Evolutionary conservation across 495 filamentous ascomycete genomes (phyloP).

Genomic region (Thermochaetoides thermophila): DNA sequence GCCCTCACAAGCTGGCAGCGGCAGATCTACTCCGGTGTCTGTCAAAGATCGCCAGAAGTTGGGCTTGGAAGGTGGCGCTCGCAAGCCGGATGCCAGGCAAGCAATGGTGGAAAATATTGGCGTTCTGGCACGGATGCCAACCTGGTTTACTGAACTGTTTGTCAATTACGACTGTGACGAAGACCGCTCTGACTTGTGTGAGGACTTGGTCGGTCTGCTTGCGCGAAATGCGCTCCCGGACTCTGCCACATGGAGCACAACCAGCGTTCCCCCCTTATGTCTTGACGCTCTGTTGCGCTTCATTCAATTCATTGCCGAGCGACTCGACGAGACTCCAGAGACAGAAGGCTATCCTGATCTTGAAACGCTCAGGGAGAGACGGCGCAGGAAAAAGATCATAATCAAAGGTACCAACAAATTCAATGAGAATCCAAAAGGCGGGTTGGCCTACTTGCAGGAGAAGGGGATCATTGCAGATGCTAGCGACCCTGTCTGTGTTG

Average conservation of each 20-base stretch:
- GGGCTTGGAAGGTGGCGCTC: conserved; percentile 79
- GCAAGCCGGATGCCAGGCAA: conserved; percentile 87
- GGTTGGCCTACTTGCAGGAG: conserved; percentile 69
- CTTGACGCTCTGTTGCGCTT: conserved; percentile 83
- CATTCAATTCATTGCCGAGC: conserved; percentile 78
- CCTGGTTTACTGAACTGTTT: conserved; percentile 87
- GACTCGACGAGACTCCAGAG: conserved; percentile 55
- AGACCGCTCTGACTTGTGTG: conserved; percentile 81
- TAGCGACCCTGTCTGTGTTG: conserved; percentile 56
- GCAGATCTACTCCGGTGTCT: conserved; percentile 79
- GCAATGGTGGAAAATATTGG: conserved; percentile 98
- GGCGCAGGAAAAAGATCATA: conserved; percentile 70
- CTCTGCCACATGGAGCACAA: conserved; percentile 97
- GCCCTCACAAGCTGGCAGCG: conserved; percentile 64
- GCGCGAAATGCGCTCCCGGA: conserved; percentile 93
- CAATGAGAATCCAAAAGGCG: conserved; percentile 84
- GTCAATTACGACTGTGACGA: conserved; percentile 98
- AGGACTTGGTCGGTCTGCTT: conserved; percentile 85
- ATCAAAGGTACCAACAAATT: conserved; percentile 82
- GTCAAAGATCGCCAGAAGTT: conserved; percentile 89
- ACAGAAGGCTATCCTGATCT: conserved; percentile 54
- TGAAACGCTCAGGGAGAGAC: conserved; percentile 47
- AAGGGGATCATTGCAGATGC: conserved; percentile 71
- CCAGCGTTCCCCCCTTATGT: conserved; percentile 90
- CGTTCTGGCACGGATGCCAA: conserved; percentile 77